Percentiles rank a stretch among this genome's conserved stretches.
Conservation (phyloP, 768 basidiomycete species). For the Cyclocybe cylindracea region DNA sequence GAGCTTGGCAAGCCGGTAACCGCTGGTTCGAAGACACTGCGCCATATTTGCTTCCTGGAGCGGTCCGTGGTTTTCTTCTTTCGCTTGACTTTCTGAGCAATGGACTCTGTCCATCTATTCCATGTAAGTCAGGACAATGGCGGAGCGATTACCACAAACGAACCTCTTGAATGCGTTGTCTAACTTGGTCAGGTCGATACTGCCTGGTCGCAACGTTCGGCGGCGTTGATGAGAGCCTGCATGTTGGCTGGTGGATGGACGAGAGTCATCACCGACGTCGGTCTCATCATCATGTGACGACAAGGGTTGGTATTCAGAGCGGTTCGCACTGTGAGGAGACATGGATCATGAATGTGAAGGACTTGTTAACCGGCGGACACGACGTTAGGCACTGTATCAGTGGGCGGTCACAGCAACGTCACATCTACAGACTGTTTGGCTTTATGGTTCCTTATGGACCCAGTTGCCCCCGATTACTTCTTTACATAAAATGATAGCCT, state of each 20-base stretch:
- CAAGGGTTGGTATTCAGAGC: slow-evolving; percentile 51
- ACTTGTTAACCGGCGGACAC: too few species aligned
- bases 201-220: slow-evolving; percentile 50
- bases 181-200: slow-evolving; percentile 77
- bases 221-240: slow-evolving; percentile 29
- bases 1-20: slow-evolving; percentile 33
- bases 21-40: slow-evolving; percentile 77
- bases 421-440: neutral
- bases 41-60: slow-evolving; percentile 72
- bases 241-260: slow-evolving; percentile 22
- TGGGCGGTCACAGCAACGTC: neutral
- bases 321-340: slow-evolving; percentile 29
- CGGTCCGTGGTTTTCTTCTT: slow-evolving; percentile 70
- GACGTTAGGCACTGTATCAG: too few species aligned
- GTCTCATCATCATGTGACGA: slow-evolving; percentile 39
- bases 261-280: slow-evolving; percentile 34
- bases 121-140: neutral
- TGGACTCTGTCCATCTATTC: slow-evolving; percentile 80
- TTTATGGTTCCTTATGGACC: too few species aligned
- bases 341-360: slow-evolving; percentile 10
- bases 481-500: too few species aligned
- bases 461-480: too few species aligned
- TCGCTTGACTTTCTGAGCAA: slow-evolving; percentile 81
- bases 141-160: neutral
- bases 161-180: slow-evolving; percentile 85